Evolutionary conservation across 495 filamentous ascomycete genomes (phyloP), one percentile per base, ranked within the genome.

Genomic region (Hyaloscypha bicolor): DNA sequence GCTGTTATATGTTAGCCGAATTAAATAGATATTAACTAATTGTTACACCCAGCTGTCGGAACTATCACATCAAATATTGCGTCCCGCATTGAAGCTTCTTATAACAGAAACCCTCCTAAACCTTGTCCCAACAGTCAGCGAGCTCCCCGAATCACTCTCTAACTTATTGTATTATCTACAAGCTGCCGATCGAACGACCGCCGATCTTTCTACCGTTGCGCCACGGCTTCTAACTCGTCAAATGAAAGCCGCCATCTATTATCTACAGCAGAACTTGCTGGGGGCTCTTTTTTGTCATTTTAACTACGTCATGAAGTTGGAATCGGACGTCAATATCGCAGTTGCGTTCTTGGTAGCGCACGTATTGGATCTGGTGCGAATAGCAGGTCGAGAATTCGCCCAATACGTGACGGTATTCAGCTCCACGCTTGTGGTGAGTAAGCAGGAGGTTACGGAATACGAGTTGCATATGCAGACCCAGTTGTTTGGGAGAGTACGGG

Each of bases 211-310:
- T 19, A n/a, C 60, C n/a, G 42, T 1, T 63, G 45, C 45, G 16
- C 60, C 60, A 22, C 51, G 31, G 31, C 60, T 63, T 11, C 30
- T 63, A n/a, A 51, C 37, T 31, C 35, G 60, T 6, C 60, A 63
- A 52, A 63, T 63, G 9, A 63, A 63, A 52, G 60, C 60, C n/a
- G 52, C 37, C 29, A 63, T 63, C 39, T 29, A 30, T 25, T 42
- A 63, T 63, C 31, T 63, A n/a, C 60, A 52, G 31, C 37, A 63
- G 2, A 6, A 63, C 31, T 29, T 63, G 8, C 52, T 63, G 11
- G 4, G 39, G 4, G 25, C 21, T 12, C 4, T 63, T 29, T 51
- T 51, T n/a, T 52, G 19, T 63, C 42, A 63, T n/a, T 63, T 63
- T 52, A 31, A 1, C 25, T 31, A 14, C 29, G 39, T 4, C 1